A percentile compares a stretch with the other conserved stretches of the same genome.
phyloP scores from a whole-genome alignment of 2,329 filamentous ascomycete species.

The Pseudogymnoascus sp. region DNA sequence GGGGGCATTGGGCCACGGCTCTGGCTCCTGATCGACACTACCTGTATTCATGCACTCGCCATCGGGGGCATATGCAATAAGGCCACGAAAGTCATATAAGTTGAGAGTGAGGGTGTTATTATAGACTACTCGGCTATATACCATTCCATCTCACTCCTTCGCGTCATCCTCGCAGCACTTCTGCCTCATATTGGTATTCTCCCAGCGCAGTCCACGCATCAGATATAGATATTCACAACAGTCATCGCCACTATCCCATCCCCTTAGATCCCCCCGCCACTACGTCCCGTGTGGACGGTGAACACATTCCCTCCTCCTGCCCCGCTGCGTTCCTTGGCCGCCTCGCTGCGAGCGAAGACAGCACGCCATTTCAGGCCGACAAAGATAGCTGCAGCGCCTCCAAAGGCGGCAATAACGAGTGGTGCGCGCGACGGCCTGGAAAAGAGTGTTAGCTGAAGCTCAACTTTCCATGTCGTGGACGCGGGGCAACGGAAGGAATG shows the following conservation, averaged over 20 bases:
- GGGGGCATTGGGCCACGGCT: no score
- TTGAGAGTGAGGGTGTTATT: not conserved
- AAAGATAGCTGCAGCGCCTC: constrained; percentile 25
- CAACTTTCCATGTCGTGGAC: not conserved
- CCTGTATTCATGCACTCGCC: not conserved
- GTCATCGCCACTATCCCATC: not conserved
- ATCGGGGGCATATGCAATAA: not conserved
- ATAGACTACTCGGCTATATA: constrained; percentile 3
- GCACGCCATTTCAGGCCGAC: constrained; percentile 29
- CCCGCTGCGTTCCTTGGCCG: constrained; percentile 25
- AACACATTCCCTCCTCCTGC: constrained; percentile 22
- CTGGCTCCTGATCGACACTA: not conserved
- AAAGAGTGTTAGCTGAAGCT: not conserved
- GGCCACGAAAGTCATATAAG: no score
- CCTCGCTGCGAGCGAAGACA: constrained; percentile 27
- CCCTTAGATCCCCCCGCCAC: constrained; percentile 19
- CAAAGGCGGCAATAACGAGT: constrained; percentile 23
- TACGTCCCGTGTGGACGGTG: constrained; percentile 25
- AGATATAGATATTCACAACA: not conserved
- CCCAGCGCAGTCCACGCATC: not conserved
- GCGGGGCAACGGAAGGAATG: not conserved
- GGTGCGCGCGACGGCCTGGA: constrained; percentile 23
- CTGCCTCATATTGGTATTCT: not conserved
- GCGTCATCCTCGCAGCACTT: not conserved
- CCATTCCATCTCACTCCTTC: not conserved